Conservation (phyloP, 257 asterid species). For the Plantago ovata region DNA sequence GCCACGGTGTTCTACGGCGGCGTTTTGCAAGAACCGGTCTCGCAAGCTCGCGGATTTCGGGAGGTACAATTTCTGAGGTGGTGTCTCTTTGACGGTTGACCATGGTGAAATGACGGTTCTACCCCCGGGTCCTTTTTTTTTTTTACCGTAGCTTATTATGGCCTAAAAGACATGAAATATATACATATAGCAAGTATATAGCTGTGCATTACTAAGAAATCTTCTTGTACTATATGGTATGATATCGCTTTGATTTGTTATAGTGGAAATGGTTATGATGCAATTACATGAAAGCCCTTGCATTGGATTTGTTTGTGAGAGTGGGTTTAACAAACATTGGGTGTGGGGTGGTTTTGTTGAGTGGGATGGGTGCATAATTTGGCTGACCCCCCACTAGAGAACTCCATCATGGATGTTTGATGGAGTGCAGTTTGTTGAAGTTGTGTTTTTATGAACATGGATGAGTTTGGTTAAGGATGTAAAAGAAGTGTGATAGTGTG, state of each 20-base stretch:
- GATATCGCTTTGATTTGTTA: too few relatives aligned
- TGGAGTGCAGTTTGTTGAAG: conserved; percentile 2
- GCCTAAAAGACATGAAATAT: too few relatives aligned
- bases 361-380: conserved; percentile 15
- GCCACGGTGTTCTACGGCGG: conserved; percentile 41
- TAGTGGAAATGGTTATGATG: too few relatives aligned
- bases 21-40: conserved; percentile 77
- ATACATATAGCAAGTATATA: too few relatives aligned
- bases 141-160: too few relatives aligned
- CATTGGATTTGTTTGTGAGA: too few relatives aligned
- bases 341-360: conserved; percentile 1
- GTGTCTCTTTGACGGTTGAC: conserved; percentile 30
- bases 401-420: too few relatives aligned
- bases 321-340: not conserved
- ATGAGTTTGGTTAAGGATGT: conserved; percentile 5
- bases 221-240: too few relatives aligned
- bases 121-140: conserved; percentile 29
- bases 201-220: too few relatives aligned
- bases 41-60: conserved; percentile 90
- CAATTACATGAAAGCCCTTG: too few relatives aligned
- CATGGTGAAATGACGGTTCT: conserved; percentile 43
- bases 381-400: too few relatives aligned
- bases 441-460: conserved; percentile 18
- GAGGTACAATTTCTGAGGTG: conserved; percentile 51
- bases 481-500: too few relatives aligned